Evolutionary conservation across 2,329 filamentous ascomycete genomes (phyloP).

Genomic region (Talaromyces sp.): DNA sequence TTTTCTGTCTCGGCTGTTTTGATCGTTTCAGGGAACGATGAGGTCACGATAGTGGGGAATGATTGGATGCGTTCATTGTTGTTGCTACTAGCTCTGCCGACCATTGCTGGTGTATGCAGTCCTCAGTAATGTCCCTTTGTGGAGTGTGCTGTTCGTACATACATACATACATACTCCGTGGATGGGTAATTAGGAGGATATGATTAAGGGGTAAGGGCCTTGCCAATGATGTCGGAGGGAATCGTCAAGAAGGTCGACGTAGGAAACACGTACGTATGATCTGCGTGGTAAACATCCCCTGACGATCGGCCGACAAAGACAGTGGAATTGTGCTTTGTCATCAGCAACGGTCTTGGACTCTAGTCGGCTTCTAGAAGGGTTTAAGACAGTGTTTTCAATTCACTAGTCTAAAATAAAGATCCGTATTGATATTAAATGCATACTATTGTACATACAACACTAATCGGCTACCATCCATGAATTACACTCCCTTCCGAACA

Average conservation of each 20-base stretch:
- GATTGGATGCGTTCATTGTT: not conserved
- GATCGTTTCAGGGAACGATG: not conserved
- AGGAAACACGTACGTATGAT: not conserved
- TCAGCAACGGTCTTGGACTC: not conserved
- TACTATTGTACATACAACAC: not conserved
- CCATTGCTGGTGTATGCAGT: not conserved
- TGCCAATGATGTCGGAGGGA: not conserved
- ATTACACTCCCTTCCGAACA: slow-evolving; percentile 57
- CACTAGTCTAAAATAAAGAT: not conserved
- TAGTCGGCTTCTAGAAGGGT: not conserved
- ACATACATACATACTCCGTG: not conserved
- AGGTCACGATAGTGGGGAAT: not conserved
- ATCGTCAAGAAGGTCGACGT: too few species aligned
- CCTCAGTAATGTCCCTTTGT: not conserved
- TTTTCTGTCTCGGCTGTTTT: not conserved
- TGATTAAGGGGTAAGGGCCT: not conserved
- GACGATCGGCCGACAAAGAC: not conserved
- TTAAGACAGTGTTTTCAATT: not conserved
- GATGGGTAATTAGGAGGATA: not conserved
- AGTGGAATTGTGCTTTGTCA: not conserved
- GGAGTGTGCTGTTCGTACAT: not conserved
- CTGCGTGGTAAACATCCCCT: not conserved
- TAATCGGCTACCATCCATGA: not conserved
- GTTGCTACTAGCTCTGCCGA: not conserved
- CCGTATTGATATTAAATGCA: not conserved